Evolutionary conservation across 192 early-diverging fungal species (phyloP).

Genomic region (Backusella australiensis): DNA sequence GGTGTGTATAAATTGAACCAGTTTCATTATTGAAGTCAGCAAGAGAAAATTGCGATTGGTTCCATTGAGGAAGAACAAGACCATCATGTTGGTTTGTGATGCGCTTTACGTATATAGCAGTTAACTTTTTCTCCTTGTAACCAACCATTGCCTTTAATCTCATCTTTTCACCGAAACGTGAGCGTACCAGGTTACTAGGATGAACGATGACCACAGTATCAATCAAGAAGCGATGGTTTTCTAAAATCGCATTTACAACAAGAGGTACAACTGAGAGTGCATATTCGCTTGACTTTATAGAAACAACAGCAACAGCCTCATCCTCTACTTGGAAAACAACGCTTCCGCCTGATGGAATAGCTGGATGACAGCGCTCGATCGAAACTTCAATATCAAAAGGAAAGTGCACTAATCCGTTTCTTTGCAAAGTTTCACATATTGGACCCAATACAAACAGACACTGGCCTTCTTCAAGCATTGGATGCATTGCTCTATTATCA

Average conservation of each 20-base stretch:
- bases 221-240: slow-evolving; percentile 10
- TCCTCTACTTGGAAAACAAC: slow-evolving; percentile 9
- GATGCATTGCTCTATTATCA: slow-evolving; percentile 14
- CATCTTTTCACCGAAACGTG: slow-evolving; percentile 15
- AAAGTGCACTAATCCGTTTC: slow-evolving; percentile 72
- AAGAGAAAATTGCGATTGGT: slow-evolving; percentile 22
- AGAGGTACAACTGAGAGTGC: slow-evolving; percentile 12
- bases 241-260: slow-evolving; percentile 11
- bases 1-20: slow-evolving; percentile 10
- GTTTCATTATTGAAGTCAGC: slow-evolving; percentile 24
- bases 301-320: slow-evolving; percentile 14
- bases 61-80: slow-evolving; percentile 23
- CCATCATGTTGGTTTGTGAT: slow-evolving; percentile 36
- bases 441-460: slow-evolving; percentile 78
- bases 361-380: slow-evolving; percentile 63
- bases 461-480: slow-evolving; percentile 56
- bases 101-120: slow-evolving; percentile 27
- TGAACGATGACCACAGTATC: slow-evolving; percentile 17
- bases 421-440: slow-evolving; percentile 66
- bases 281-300: slow-evolving; percentile 12
- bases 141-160: slow-evolving; percentile 15
- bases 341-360: slow-evolving; percentile 46
- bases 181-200: slow-evolving; percentile 7
- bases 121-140: slow-evolving; percentile 8
- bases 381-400: slow-evolving; percentile 72